Conservation (phyloP, 164 flowering plant genomes). For the Berberis thunbergii region DNA sequence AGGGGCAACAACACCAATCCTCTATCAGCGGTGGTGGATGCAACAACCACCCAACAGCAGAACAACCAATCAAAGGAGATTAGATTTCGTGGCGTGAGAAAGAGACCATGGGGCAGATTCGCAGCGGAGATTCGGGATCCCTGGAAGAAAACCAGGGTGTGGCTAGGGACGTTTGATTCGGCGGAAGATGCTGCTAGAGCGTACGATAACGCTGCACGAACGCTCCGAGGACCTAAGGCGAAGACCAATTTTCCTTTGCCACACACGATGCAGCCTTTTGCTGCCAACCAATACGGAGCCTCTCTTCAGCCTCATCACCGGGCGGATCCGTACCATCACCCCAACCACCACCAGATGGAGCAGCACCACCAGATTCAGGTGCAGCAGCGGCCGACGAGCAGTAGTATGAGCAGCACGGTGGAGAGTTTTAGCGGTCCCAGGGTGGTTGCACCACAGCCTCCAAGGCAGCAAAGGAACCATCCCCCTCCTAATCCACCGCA, state of each 20-base stretch:
- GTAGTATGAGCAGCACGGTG: background rate
- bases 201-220: background rate
- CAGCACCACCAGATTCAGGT: background rate
- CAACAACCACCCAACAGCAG: too few relatives aligned
- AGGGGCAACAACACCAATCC: background rate
- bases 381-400: background rate
- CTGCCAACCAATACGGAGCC: too few relatives aligned
- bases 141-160: background rate
- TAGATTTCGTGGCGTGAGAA: background rate
- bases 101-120: background rate
- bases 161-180: background rate
- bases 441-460: background rate
- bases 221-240: background rate
- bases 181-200: background rate
- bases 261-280: background rate
- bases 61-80: background rate
- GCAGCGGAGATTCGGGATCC: background rate
- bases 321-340: background rate
- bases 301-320: background rate
- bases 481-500: background rate
- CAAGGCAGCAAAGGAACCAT: background rate
- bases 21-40: background rate
- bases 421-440: background rate
- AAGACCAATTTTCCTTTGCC: background rate
- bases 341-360: background rate